Percentiles rank a stretch among this genome's conserved stretches.
Evolutionary conservation across 345 rosid species (phyloP).

Genomic region (Camelina sativa): DNA sequence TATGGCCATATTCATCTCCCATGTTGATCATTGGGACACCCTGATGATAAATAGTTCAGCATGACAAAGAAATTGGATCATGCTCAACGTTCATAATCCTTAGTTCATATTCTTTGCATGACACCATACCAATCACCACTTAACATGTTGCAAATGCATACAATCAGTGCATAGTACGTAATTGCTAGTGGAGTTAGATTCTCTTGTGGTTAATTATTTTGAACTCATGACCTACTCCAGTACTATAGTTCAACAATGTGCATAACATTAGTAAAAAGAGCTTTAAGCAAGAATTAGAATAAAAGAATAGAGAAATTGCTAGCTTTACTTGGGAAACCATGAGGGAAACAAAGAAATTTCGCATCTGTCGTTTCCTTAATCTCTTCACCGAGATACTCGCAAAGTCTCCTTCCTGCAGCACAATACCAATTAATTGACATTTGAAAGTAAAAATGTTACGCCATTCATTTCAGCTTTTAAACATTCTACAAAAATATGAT

Average conservation of each 20-base stretch:
- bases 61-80: not conserved
- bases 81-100: not conserved
- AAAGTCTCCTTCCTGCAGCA: conserved; percentile 81
- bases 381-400: conserved; percentile 79
- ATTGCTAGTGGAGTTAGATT: conserved; percentile 4
- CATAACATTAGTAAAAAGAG: conserved; percentile 16
- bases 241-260: conserved; percentile 7
- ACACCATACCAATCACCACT: not conserved
- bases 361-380: conserved; percentile 90
- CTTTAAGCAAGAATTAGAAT: conserved; percentile 16
- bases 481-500: conserved; percentile 7
- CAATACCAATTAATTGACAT: conserved; percentile 25
- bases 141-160: conserved; percentile 11
- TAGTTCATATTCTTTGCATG: not conserved
- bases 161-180: not conserved
- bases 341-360: conserved; percentile 86
- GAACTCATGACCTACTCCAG: conserved; percentile 17
- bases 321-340: conserved; percentile 91
- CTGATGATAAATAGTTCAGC: conserved; percentile 48
- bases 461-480: conserved; percentile 8
- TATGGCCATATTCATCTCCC: conserved; percentile 99
- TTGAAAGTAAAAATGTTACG: conserved; percentile 8
- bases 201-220: conserved; percentile 6
- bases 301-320: conserved; percentile 8
- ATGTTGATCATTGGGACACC: conserved; percentile 96